Evolutionary conservation across 441 rosid species (phyloP).

Genomic region (Brassica balearica): DNA sequence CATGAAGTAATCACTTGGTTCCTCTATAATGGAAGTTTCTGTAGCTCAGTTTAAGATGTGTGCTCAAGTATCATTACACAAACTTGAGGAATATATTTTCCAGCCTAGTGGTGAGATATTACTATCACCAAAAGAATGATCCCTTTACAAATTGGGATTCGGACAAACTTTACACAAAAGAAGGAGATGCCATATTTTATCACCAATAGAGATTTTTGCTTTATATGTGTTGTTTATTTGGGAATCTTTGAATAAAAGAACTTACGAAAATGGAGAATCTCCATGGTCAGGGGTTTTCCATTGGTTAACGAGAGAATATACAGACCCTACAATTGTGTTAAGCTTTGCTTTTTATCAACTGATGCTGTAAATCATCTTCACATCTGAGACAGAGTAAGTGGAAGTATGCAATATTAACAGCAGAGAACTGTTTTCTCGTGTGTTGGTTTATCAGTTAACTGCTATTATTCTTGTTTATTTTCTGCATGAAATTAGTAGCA

Average conservation of each 20-base stretch:
- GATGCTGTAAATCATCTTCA: constrained; percentile 19
- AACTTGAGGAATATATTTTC: neutral
- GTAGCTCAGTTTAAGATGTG: constrained; percentile 24
- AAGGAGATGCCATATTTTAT: constrained; percentile 35
- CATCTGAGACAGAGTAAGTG: constrained; percentile 11
- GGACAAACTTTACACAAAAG: constrained; percentile 43
- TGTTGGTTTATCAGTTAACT: constrained; percentile 14
- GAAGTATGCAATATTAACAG: constrained; percentile 17
- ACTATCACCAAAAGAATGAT: constrained; percentile 35
- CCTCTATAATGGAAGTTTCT: constrained; percentile 39
- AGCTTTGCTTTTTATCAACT: constrained; percentile 13
- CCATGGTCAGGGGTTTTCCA: constrained; percentile 25
- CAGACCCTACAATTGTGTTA: neutral
- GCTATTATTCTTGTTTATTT: neutral
- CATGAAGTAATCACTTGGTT: constrained; percentile 36
- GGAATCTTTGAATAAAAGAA: constrained; percentile 1
- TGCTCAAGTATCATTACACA: constrained; percentile 18
- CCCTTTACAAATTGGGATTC: constrained; percentile 36
- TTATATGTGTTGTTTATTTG: neutral
- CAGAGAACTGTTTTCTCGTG: constrained; percentile 1
- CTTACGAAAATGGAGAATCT: constrained; percentile 28
- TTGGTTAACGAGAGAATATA: constrained; percentile 33
- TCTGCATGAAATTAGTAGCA: neutral
- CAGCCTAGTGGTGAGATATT: constrained; percentile 42
- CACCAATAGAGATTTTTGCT: constrained; percentile 22